Evolutionary conservation across 371 early-diverging fungal species (phyloP), one percentile per base, ranked within the genome.

Genomic region (Mucor racemosus): DNA sequence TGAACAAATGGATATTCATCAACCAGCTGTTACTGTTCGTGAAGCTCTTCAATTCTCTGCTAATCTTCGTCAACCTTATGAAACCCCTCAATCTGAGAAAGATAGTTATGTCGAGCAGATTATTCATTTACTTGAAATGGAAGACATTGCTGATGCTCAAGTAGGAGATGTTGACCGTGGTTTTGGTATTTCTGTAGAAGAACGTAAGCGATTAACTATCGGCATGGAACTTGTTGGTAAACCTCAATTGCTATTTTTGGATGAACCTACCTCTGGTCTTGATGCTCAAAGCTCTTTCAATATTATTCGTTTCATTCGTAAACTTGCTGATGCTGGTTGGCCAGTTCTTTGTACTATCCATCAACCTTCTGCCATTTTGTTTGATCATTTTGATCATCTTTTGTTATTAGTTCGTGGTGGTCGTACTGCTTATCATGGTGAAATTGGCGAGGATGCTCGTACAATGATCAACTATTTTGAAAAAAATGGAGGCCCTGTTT

Each of bases 261-360:
- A 94, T 75, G 95, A 94, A 76, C 93, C 94, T 11, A 94, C 94
- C 3, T 87, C 88, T 55, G 84, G 93, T 56, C 78, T 86, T 10
- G 91, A 86, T 65, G 81, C 85, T n/a, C 82, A 84, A 66, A 89
- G 90, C 21, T 87, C 90, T n/a, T 84, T 84, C 66, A 89, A 87
- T 60, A 87, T 92, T 54, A 77, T 91, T 26, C 79, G 82, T 9
- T 76, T 90, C 58, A 75, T 92, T 60, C 84, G 86, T 38, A 82
- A 61, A 10, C 72, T 92, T 50, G 85, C 90, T 6, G 80, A 73
- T 19, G 74, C 75, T 48, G 88, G 90, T 14, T 84, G 83, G 74
- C 82, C 87, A 17, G 76, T 88, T 10, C 68, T 88, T 34, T 84
- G 82, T 71, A 87, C 89, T 9, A 87, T 86, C 60, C 91, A 91